A percentile compares a stretch with the other conserved stretches of the same genome.
Evolutionary conservation across 2,329 filamentous ascomycete species (phyloP).

Genomic region (Fusarium torreyae): DNA sequence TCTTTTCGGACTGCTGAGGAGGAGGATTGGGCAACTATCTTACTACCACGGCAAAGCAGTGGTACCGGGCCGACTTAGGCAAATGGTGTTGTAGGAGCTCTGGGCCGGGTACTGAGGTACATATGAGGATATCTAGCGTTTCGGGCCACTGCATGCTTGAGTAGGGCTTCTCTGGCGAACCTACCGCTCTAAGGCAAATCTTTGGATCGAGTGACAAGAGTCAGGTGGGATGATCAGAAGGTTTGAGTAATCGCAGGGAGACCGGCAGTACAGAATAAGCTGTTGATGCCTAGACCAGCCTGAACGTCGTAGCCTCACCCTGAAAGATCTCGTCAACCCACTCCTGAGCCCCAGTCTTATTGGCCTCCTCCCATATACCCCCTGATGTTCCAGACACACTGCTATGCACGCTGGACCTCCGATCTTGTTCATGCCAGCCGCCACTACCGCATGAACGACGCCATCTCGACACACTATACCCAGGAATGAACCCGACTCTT

Average conservation of each 20-base stretch:
- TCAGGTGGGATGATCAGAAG: too few species aligned
- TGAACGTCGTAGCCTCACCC: background rate
- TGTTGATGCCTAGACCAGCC: background rate
- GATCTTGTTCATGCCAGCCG: background rate
- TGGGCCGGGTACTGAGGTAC: too few species aligned
- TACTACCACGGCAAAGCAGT: background rate
- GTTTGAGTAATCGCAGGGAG: too few species aligned
- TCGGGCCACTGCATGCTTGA: too few species aligned
- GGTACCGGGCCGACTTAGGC: background rate
- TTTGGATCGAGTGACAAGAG: too few species aligned
- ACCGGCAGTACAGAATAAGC: too few species aligned
- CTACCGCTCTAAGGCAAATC: too few species aligned
- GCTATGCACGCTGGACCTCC: background rate
- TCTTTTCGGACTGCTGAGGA: background rate
- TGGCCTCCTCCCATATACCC: background rate
- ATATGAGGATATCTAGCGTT: too few species aligned
- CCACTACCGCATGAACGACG: conserved; percentile 9
- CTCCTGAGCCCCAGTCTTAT: background rate
- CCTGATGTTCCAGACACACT: background rate
- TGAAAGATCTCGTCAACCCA: conserved; percentile 3
- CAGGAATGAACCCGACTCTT: background rate
- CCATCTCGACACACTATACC: background rate
- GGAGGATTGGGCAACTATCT: conserved; percentile 1
- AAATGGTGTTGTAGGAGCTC: background rate
- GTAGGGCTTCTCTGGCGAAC: too few species aligned